Conservation (phyloP, 768 basidiomycete genomes). For the Russula sp. region DNA sequence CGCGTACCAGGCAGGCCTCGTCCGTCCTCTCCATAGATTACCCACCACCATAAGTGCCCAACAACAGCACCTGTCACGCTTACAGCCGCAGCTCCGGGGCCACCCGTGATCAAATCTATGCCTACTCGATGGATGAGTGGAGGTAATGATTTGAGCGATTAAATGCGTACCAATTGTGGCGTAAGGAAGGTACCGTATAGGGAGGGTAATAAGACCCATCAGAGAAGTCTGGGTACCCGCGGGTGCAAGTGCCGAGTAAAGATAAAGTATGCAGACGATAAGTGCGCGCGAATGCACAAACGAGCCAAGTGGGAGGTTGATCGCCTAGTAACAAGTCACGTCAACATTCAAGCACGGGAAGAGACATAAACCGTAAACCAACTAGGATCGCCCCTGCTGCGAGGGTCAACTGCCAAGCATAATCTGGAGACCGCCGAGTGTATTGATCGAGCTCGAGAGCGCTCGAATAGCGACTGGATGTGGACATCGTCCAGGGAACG, state of each 20-base stretch:
- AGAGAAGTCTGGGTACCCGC: slow-evolving; percentile 62
- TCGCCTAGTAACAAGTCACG: slow-evolving; percentile 27
- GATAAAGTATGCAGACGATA: slow-evolving; percentile 58
- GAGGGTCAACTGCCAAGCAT: slow-evolving; percentile 65
- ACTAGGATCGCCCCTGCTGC: slow-evolving; percentile 54
- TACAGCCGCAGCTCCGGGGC: slow-evolving; percentile 46
- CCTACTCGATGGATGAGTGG: slow-evolving; percentile 1
- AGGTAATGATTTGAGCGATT: neutral
- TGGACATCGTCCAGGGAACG: neutral
- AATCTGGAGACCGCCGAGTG: slow-evolving; percentile 54
- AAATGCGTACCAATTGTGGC: slow-evolving; percentile 43
- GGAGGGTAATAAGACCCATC: slow-evolving; percentile 72
- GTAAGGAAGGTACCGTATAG: slow-evolving; percentile 67
- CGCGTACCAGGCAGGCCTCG: slow-evolving; percentile 49
- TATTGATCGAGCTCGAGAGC: slow-evolving; percentile 60
- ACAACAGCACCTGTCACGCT: slow-evolving; percentile 63
- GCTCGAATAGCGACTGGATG: slow-evolving; percentile 51
- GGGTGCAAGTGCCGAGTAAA: slow-evolving; percentile 59
- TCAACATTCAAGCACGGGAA: neutral
- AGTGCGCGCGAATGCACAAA: slow-evolving; percentile 57
- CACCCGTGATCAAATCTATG: slow-evolving; percentile 62
- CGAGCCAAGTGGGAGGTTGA: slow-evolving; percentile 56
- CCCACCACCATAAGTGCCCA: slow-evolving; percentile 81
- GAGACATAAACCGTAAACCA: neutral
- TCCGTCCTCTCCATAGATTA: slow-evolving; percentile 48